Base-by-base conservation (phyloP, 2,329 filamentous ascomycete species). In the Aspergillus sp. region DNA sequence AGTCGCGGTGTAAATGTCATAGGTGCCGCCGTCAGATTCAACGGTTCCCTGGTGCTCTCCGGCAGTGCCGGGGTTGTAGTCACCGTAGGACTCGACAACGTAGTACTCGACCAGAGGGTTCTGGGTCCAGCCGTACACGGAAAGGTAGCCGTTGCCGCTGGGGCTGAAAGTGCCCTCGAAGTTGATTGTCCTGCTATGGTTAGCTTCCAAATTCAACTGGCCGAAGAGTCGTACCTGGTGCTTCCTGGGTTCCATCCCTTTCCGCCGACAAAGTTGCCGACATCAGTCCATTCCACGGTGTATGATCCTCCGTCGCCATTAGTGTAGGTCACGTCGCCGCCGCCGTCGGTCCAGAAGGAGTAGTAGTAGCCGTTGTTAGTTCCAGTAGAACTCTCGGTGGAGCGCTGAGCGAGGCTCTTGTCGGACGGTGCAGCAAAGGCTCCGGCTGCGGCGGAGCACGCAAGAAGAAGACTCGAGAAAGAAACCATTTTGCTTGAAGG, bases 181-280 rank as follows among this genome's bases (percentile, higher is more conserved):
- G 22, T 59, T 70, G 55, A 75, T 66, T 24, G 48, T 42, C 51
- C 61, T 53, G 39, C 22, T 30, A 22, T 5, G 7, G 7, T 53
- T 51, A 51, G 20, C 26, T 13, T 1, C 2, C 18, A 20, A 15
- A 3, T 5, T 12, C 18, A 11, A 1, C n/a, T 15, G 4, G 22
- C 8, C 18, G 3, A 8, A 1, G 1, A 58, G 5, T 20, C 72
- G 57, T 76, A 85, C 81, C 78, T 74, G 22, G 73, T 69, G 57
- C 70, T 78, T 41, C 83, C 83, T 13, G 82, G 78, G 57, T 79
- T 79, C 83, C 83, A 86, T 39, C 84, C 84, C 71, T 85, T 85
- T 30, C 83, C 84, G 56, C 75, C 81, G 22, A 84, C 82, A 44
- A 84, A 80, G 74, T 85, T 82, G 32, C 81, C 82, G 39, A 68